Base-by-base conservation (phyloP, 768 basidiomycete species). In the Boletus rufocinnamomeus region DNA sequence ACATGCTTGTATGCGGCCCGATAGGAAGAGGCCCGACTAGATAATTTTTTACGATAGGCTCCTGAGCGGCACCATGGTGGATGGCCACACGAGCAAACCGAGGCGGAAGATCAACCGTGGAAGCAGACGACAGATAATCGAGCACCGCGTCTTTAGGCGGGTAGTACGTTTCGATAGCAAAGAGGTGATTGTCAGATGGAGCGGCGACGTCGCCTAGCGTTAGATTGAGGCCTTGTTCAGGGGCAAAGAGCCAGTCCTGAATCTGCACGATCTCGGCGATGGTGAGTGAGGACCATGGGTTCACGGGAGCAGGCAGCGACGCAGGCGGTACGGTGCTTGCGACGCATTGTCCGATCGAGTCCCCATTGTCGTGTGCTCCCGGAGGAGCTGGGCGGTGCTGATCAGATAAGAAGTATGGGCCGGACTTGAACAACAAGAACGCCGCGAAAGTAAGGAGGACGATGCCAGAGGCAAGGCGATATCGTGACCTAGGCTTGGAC, bases 11-110 rank as follows among this genome's bases (percentile, higher is more conserved):
- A 17, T 68, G 52, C 6, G 60, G 48, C 34, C 75, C 67, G 21
- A 83, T 64, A 6, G 85, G 84, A 10, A 87, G 72, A 1, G 85
- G 85, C 0, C 85, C 85, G 19, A 87, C 78, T 9, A 85, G 70
- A 63, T 85, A 84, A 62, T 85, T 82, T 55, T 71, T 75, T 37
- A 85, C 77, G n/a, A 71, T 64, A 11, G 82, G 82, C 13, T 69
- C 72, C 6, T 60, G 59, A 14, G 63, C 66, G 13, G 75, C 74
- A 27, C 82, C 83, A 65, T 83, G 79, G 59, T 82, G 79, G 49
- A 86, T 72, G 28, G 77, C 77, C n/a, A 81, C 81, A 51, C 78
- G 74, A 6, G 84, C 82, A 59, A 75, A 80, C 37, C 74, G 69
- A 35, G 71, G 61, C 0, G 81, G 82, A 2, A 69, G 64, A 9